A percentile compares a stretch with the other conserved stretches of the same genome.
Evolutionary conservation across 2,329 filamentous ascomycete species (phyloP).

Genomic region (Fusarium aywerte): DNA sequence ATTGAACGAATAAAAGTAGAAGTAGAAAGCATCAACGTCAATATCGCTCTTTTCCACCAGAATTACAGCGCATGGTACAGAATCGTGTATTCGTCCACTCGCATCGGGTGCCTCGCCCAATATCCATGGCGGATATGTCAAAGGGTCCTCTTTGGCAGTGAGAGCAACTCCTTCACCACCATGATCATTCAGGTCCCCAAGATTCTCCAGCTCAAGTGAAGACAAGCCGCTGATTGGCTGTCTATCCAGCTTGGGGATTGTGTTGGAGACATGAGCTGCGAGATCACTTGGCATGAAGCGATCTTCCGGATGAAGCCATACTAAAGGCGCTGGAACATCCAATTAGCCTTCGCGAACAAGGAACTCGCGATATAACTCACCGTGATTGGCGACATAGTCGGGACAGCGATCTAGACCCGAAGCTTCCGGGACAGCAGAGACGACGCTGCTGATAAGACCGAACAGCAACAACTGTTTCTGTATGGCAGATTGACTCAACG

Average conservation of each 20-base stretch:
- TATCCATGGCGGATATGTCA: conserved; percentile 45
- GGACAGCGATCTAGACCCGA: conserved; percentile 34
- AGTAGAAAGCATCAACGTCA: conserved; percentile 50
- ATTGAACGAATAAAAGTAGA: conserved; percentile 52
- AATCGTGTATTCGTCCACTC: conserved; percentile 36
- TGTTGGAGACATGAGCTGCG: conserved; percentile 46
- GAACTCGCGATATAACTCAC: conserved; percentile 36
- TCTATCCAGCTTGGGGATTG: conserved; percentile 40
- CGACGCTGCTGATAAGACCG: conserved; percentile 6
- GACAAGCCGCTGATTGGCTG: conserved; percentile 36
- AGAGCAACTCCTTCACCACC: conserved; percentile 35
- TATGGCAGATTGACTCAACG: neutral
- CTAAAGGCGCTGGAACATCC: conserved; percentile 43
- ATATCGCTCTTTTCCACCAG: conserved; percentile 44
- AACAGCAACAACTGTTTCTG: conserved; percentile 10
- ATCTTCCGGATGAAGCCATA: conserved; percentile 51
- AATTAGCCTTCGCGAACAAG: neutral
- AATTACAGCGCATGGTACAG: conserved; percentile 48
- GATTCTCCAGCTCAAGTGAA: conserved; percentile 44
- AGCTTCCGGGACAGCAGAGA: conserved; percentile 18
- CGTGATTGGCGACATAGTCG: conserved; percentile 47
- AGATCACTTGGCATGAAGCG: conserved; percentile 48
- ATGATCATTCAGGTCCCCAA: conserved; percentile 44
- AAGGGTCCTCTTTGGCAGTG: conserved; percentile 46
- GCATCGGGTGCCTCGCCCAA: conserved; percentile 42